phyloP scores from a whole-genome alignment of 225 moss, liverwort and hornwort species.

The Straminergon stramineum region DNA sequence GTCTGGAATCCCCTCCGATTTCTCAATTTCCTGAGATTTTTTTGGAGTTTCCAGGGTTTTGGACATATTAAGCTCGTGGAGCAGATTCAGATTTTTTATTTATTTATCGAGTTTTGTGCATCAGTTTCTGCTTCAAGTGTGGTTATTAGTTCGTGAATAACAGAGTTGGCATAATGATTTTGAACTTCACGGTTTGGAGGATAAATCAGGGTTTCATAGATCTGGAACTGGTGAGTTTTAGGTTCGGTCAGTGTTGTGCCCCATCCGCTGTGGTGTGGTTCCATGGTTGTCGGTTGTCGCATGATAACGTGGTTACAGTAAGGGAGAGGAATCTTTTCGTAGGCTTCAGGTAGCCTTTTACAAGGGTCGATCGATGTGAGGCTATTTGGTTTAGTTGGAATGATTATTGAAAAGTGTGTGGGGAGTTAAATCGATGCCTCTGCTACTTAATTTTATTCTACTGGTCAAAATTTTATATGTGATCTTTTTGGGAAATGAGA shows the following conservation, averaged over 20 bases:
- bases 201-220: neutral
- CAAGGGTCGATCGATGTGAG: neutral
- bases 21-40: neutral
- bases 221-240: neutral
- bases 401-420: neutral
- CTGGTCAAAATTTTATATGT: neutral
- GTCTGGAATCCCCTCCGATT: conserved; percentile 2
- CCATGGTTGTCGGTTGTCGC: neutral
- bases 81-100: neutral
- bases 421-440: neutral
- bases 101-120: neutral
- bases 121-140: neutral
- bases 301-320: neutral
- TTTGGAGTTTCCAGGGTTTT: neutral
- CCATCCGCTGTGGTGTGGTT: neutral
- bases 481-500: neutral
- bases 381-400: neutral
- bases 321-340: neutral
- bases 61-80: neutral
- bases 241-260: neutral
- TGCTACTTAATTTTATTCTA: neutral
- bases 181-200: neutral
- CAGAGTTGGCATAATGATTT: neutral
- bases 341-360: neutral
- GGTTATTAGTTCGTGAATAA: neutral